Base-by-base conservation (phyloP, 352 stramenopile species). In the Globisporangium middletonii region DNA sequence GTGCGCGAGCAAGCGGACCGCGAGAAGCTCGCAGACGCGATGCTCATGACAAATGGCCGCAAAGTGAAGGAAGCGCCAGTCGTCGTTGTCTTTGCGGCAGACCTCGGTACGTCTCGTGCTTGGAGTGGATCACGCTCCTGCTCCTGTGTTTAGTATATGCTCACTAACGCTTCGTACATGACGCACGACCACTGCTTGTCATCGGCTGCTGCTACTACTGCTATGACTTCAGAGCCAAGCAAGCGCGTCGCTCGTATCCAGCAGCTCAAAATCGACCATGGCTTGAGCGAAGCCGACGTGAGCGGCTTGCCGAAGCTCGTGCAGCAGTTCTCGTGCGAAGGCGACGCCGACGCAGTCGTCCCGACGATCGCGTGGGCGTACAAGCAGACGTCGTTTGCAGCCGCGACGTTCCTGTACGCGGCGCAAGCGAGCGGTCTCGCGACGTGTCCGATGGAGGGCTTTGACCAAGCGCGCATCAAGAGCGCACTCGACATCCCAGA, bases 361-460 rank as follows among this genome's bases (percentile, higher is more conserved):
- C 77, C 82, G 7, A 83, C 77, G 3, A 73, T 88, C 44, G 80
- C 83, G 35, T 95, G 83, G 83, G 74, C 82, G 1, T 89, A 82
- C 69, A 95, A 95, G 64, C 79, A 90, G 61, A 88, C 83, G 13
- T 71, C 69, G 28, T 80, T 95, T 51, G 86, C 80, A 15, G 86
- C 83, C 0, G 71, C 78, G 3, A 77, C 75, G 27, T 93, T 92
- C 58, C 35, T 94, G 35, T 76, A 85, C 19, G 86, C 86, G 0
- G 82, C 83, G 7, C 70, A 91, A 50, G 69, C 78, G 5, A 77
- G 91, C 33, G 82, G 78, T 0, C 62, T 95, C 2, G 72, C 68
- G 53, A 92, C 81, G 30, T 89, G 80, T 45, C 69, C 77, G 13
- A 94, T 92, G 79, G 85, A 93, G 68, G 85, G 83, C 1, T 89